Evolutionary conservation across 192 early-diverging fungal species (phyloP), one percentile per base, ranked within the genome.

Genomic region (Coemansia sp.): DNA sequence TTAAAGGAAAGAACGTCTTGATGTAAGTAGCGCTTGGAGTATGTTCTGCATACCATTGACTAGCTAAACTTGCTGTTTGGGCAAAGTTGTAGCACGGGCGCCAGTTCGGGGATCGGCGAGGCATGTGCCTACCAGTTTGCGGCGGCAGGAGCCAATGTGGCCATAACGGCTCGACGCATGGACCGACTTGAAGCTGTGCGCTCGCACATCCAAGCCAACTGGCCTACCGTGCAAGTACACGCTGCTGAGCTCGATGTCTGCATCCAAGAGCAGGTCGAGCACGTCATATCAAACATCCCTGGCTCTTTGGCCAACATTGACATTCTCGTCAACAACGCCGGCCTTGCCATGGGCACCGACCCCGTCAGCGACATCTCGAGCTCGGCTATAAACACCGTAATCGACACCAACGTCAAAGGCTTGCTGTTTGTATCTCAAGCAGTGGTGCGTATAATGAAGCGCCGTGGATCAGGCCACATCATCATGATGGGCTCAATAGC

Each of bases 351-450:
- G 68, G 92, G 94, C 6, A 53, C 90, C 16, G 90, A 93, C 29
- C 79, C 83, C 2, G 63, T 95, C n/a, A 84, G 74, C 26, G 75
- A 84, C 2, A 74, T 91, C 6, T 61, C 82, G 4, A 77, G 77
- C n/a, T 85, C 88, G 1, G 84, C 79, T 12, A 86, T 91, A 64
- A 85, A 95, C 54, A 77, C 85, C n/a, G 89, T 93, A 83, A 70
- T 97, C 41, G 91, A 92, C 57, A 94, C 92, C 50, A 97, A 97
- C 72, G 85, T 97, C 61, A 95, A 94, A 71, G 94, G 94, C 0
- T 75, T 95, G 2, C 54, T 97, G n/a, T 88, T 87, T 60, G 85
- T 88, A 1, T 91, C 90, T 6, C 88, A 92, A 45, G 91, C 91
- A 3, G 83, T 94, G 3, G 64, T 97, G 9, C 89, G 87, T 5